Evolutionary conservation across 2,329 filamentous ascomycete species (phyloP).

Genomic region (Penicillium rolfsii): DNA sequence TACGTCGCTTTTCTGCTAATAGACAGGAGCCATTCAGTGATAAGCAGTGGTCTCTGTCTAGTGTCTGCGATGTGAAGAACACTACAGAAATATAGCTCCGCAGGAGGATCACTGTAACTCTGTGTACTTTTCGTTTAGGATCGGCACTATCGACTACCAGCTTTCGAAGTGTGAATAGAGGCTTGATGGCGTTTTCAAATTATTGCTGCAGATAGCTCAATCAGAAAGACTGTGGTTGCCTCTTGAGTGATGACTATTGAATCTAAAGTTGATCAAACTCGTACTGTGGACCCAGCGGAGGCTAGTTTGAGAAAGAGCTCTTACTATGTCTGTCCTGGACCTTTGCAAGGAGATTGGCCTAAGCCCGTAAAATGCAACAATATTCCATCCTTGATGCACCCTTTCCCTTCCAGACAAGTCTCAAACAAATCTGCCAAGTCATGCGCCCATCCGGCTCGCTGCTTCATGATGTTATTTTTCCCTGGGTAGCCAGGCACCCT

Average conservation of each 20-base stretch:
- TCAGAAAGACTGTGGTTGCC: neutral
- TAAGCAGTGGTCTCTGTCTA: neutral
- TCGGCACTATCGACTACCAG: neutral
- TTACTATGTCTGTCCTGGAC: too few relatives aligned
- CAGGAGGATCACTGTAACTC: neutral
- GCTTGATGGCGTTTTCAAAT: neutral
- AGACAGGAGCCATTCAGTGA: neutral
- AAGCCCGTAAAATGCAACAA: neutral
- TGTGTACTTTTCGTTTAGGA: neutral
- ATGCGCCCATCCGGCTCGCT: slow-evolving; percentile 8
- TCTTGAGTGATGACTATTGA: neutral
- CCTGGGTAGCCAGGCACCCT: slow-evolving; percentile 5
- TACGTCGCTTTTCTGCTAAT: neutral
- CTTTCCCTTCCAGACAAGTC: neutral
- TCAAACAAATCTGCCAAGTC: neutral
- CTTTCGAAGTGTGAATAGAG: neutral
- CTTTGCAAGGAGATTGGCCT: neutral
- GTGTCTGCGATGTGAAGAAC: neutral
- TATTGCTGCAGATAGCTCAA: neutral
- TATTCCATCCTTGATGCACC: neutral
- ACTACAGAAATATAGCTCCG: neutral
- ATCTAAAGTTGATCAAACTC: neutral
- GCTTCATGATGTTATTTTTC: slow-evolving; percentile 5
- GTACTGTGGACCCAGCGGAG: too few relatives aligned
- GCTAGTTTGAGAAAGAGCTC: too few relatives aligned